These are phyloP conservation scores for Dictyostelium brefeldianum DNA, from an alignment of 78 protist genomes.

Conservation along the genomic window DNA sequence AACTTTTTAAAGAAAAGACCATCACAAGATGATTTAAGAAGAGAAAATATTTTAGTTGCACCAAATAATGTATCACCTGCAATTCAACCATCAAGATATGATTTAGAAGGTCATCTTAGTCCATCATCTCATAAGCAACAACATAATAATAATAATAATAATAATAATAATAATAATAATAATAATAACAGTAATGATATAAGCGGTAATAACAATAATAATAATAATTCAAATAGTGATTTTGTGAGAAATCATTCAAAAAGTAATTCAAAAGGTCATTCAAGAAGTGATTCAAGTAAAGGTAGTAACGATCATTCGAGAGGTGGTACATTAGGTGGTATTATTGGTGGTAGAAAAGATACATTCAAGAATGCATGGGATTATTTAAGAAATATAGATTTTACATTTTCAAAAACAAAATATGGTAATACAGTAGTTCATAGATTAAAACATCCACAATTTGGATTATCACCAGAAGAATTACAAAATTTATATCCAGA, in stretches of 20 bases:
- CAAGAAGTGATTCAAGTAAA: not conserved
- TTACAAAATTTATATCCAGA: slow-evolving; percentile 64
- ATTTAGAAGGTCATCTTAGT: slow-evolving; percentile 13
- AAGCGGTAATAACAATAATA: not conserved
- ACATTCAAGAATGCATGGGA: slow-evolving; percentile 58
- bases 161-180: not conserved
- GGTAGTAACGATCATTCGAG: not conserved
- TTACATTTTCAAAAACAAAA: slow-evolving; percentile 60
- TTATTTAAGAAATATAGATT: slow-evolving; percentile 55
- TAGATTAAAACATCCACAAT: slow-evolving; percentile 71
- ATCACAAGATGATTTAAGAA: slow-evolving; percentile 53
- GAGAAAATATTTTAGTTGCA: slow-evolving; percentile 58
- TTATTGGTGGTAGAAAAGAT: not conserved
- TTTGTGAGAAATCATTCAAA: not conserved
- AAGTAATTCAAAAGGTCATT: slow-evolving; percentile 1
- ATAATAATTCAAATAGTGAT: not conserved
- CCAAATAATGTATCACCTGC: slow-evolving; percentile 38
- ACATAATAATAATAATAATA: not conserved
- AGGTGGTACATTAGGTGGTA: not conserved
- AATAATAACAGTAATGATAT: not conserved
- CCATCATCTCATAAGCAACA: slow-evolving; percentile 4
- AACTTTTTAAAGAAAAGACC: slow-evolving; percentile 67
- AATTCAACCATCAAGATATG: slow-evolving; percentile 51
- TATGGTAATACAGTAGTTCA: slow-evolving; percentile 75
- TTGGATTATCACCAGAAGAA: slow-evolving; percentile 61